phyloP scores from a whole-genome alignment of 108 stramenopile species.

The Discostella stelligeroides region DNA sequence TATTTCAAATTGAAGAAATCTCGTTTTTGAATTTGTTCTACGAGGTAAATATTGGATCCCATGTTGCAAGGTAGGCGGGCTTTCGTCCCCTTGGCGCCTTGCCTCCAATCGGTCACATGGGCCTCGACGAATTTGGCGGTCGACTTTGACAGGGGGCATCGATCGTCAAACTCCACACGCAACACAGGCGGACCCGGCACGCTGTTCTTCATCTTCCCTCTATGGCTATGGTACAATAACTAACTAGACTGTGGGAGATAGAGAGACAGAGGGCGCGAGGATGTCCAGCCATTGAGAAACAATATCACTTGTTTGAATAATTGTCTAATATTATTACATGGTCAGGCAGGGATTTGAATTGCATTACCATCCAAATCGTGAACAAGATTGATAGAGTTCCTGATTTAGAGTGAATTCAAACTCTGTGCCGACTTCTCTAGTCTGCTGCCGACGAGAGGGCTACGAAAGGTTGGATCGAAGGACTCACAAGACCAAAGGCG shows the following conservation, averaged over 20 bases:
- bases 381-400: not conserved
- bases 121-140: constrained; percentile 8
- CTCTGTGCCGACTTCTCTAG: not conserved
- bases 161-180: too few species aligned
- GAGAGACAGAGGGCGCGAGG: not conserved
- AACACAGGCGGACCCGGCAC: too few species aligned
- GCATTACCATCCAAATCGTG: not conserved
- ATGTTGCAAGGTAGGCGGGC: not conserved
- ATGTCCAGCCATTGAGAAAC: not conserved
- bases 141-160: too few species aligned
- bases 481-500: too few species aligned
- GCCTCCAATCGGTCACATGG: constrained; percentile 18
- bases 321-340: too few species aligned
- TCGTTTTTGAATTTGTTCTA: not conserved
- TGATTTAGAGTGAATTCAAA: not conserved
- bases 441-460: too few species aligned
- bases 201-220: not conserved
- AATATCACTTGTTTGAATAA: not conserved
- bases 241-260: too few species aligned
- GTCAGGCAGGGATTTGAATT: constrained; percentile 14
- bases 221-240: too few species aligned
- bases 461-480: too few species aligned
- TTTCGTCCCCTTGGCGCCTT: constrained; percentile 19
- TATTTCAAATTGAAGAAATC: not conserved
- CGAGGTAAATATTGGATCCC: not conserved